phyloP scores from a whole-genome alignment of 192 early-diverging fungal species.

The Mortierella antarctica region DNA sequence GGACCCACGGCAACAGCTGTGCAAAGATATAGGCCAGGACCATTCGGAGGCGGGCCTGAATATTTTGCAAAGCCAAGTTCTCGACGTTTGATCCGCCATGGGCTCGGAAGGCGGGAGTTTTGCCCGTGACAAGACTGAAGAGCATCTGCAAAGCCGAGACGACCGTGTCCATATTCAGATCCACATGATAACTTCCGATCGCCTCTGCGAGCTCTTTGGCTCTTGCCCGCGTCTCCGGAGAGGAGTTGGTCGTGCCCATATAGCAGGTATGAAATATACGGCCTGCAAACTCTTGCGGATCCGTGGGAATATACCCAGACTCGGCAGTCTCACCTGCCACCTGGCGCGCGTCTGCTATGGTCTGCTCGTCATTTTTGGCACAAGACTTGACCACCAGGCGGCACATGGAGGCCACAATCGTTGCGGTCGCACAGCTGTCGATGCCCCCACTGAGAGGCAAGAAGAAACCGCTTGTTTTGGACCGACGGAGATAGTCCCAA shows the following conservation, averaged over 20 bases:
- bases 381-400: slow-evolving; percentile 78
- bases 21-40: slow-evolving; percentile 95
- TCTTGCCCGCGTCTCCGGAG: slow-evolving; percentile 82
- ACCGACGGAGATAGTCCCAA: slow-evolving; percentile 98
- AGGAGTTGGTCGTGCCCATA: slow-evolving; percentile 96
- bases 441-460: slow-evolving; percentile 98
- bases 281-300: slow-evolving; percentile 84
- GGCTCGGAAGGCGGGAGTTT: slow-evolving; percentile 80
- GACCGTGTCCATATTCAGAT: slow-evolving; percentile 89
- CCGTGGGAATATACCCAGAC: slow-evolving; percentile 75
- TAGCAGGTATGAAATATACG: slow-evolving; percentile 95
- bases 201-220: slow-evolving; percentile 80
- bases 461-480: slow-evolving; percentile 91
- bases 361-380: slow-evolving; percentile 67
- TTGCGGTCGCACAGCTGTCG: slow-evolving; percentile 90
- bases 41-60: slow-evolving; percentile 97
- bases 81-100: slow-evolving; percentile 87
- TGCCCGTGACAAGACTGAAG: slow-evolving; percentile 80
- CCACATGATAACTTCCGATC: slow-evolving; percentile 91
- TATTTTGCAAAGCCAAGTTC: slow-evolving; percentile 97
- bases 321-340: slow-evolving; percentile 66
- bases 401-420: slow-evolving; percentile 95
- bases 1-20: slow-evolving; percentile 92
- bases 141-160: slow-evolving; percentile 79
- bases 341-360: slow-evolving; percentile 77